These are phyloP conservation scores for Camellia lanceoleosa DNA, from an alignment of 148 eudicot genomes.

Conservation along the genomic window DNA sequence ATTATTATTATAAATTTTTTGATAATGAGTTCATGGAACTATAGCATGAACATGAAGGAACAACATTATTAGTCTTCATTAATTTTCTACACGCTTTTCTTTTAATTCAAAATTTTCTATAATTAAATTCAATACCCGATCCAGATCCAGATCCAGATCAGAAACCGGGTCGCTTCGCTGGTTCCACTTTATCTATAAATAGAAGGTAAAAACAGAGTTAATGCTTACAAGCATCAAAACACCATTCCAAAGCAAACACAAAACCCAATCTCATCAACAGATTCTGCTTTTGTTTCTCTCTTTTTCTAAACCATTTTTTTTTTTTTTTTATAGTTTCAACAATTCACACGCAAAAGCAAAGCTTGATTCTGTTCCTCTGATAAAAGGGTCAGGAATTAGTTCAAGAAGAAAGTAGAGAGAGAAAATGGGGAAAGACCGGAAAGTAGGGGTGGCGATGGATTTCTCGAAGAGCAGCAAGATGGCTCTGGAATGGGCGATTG, in stretches of 20 bases:
- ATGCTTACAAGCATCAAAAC: constrained; percentile 11
- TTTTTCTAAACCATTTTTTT: neutral
- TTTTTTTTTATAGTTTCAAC: neutral
- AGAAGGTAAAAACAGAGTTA: neutral
- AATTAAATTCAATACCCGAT: too few species aligned
- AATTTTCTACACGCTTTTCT: too few species aligned
- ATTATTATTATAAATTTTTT: too few species aligned
- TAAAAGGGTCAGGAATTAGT: neutral
- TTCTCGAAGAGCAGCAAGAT: constrained; percentile 38
- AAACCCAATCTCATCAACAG: too few species aligned
- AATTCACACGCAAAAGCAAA: neutral
- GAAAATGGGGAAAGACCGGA: constrained; percentile 39
- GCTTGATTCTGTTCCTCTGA: neutral
- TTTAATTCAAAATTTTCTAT: too few species aligned
- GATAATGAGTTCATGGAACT: too few species aligned
- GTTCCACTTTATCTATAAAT: too few species aligned
- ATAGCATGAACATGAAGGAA: too few species aligned
- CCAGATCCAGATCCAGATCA: too few species aligned
- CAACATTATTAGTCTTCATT: too few species aligned
- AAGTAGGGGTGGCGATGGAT: constrained; percentile 37
- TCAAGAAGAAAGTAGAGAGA: neutral
- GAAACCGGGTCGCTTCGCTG: too few species aligned
- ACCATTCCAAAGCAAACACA: neutral
- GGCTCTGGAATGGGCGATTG: constrained; percentile 83
- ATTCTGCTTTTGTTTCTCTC: too few species aligned